Percentiles rank a stretch among this genome's conserved stretches.
These are phyloP conservation scores for Acrodontium crateriforme DNA, from an alignment of 2,329 filamentous ascomycete species.

Conservation along the genomic window DNA sequence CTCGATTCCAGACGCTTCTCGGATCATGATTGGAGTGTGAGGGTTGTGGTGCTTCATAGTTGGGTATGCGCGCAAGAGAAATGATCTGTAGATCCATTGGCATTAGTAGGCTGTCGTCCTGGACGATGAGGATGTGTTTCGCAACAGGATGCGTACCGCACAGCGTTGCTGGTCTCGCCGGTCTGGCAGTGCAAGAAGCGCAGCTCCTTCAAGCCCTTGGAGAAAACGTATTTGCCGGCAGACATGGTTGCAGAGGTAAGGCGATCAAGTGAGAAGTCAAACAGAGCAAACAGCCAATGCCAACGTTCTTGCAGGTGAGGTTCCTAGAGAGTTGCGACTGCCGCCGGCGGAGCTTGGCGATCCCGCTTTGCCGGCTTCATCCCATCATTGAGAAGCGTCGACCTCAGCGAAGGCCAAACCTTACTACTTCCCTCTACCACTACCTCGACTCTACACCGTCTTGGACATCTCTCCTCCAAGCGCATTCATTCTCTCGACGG, in stretches of 20 bases:
- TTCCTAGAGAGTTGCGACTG: no score
- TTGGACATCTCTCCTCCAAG: background rate
- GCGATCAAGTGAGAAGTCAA: background rate
- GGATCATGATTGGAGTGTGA: conserved; percentile 80
- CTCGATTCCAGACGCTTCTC: conserved; percentile 73
- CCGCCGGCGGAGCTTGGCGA: no score
- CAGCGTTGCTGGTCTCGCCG: conserved; percentile 74
- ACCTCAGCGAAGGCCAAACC: no score
- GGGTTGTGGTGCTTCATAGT: conserved; percentile 99
- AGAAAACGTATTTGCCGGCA: conserved; percentile 76
- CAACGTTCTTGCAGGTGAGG: no score
- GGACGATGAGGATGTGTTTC: no score
- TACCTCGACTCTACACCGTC: background rate
- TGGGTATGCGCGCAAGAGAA: conserved; percentile 82
- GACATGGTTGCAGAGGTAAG: conserved; percentile 59
- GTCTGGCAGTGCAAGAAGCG: conserved; percentile 97
- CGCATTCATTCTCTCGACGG: background rate
- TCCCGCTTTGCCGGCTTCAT: no score
- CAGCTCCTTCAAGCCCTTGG: conserved; percentile 79
- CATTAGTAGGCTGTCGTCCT: background rate
- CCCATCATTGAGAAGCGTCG: no score
- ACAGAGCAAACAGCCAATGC: background rate
- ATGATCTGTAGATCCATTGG: conserved; percentile 47
- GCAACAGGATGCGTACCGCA: conserved; percentile 48
- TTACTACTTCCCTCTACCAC: background rate